phyloP scores from a whole-genome alignment of 169 alveolate genomes.

The Theileria parva region DNA sequence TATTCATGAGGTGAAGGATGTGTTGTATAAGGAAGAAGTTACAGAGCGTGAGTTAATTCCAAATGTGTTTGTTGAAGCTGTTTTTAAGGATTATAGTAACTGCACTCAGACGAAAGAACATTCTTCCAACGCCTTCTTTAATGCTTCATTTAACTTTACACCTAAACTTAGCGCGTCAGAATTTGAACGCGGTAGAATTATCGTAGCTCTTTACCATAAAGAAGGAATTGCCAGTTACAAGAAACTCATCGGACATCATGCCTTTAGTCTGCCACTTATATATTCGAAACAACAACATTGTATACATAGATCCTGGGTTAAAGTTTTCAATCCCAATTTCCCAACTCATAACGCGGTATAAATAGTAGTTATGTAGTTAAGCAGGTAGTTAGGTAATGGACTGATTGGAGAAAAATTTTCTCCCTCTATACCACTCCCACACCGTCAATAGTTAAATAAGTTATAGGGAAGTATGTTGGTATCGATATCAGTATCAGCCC shows the following conservation, averaged over 20 bases:
- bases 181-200: conserved; percentile 76
- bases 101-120: conserved; percentile 72
- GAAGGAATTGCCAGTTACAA: conserved; percentile 78
- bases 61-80: conserved; percentile 72
- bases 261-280: conserved; percentile 77
- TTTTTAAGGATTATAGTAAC: conserved; percentile 63
- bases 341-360: conserved; percentile 71
- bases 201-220: conserved; percentile 77
- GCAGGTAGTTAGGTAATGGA: not conserved
- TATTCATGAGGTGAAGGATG: conserved; percentile 82
- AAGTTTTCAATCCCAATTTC: conserved; percentile 52
- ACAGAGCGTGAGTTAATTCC: conserved; percentile 79
- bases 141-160: conserved; percentile 80
- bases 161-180: conserved; percentile 74
- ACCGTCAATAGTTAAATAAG: not conserved
- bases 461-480: conserved; percentile 71
- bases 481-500: conserved; percentile 83
- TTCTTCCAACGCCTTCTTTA: conserved; percentile 77
- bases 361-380: not conserved
- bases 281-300: conserved; percentile 84
- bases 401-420: not conserved
- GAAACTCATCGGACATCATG: conserved; percentile 75
- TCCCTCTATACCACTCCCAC: not conserved
- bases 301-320: conserved; percentile 82
- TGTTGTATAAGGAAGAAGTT: conserved; percentile 78